These are phyloP conservation scores for Schwanniomyces etchellsii DNA, from an alignment of 1,139 yeast species.

Conservation along the genomic window DNA sequence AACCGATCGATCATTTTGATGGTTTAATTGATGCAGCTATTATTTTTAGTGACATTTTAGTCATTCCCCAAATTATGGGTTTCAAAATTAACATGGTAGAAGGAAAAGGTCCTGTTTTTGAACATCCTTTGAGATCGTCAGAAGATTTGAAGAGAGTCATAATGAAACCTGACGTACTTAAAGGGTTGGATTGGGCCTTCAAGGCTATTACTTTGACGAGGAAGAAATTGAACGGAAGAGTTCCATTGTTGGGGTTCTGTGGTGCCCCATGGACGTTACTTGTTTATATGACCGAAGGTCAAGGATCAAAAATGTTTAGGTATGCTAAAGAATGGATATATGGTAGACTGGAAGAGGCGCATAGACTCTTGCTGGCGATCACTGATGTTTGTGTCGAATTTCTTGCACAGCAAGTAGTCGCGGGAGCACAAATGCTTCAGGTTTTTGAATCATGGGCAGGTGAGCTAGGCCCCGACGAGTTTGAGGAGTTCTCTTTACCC, in stretches of 20 bases:
- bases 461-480: conserved; percentile 86
- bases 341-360: conserved; percentile 68
- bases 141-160: conserved; percentile 58
- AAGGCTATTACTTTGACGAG: conserved; percentile 87
- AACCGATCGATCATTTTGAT: conserved; percentile 85
- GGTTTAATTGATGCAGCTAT: conserved; percentile 95
- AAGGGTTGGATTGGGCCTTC: conserved; percentile 90
- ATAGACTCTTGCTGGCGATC: conserved; percentile 65
- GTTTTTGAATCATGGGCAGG: conserved; percentile 99
- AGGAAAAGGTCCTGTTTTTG: conserved; percentile 92
- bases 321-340: conserved; percentile 91
- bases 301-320: conserved; percentile 87
- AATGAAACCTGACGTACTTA: conserved; percentile 60
- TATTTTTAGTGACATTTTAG: conserved; percentile 90
- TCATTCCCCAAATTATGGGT: conserved; percentile 98
- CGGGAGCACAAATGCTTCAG: conserved; percentile 97
- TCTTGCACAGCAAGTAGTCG: conserved; percentile 88
- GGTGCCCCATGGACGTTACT: conserved; percentile 98
- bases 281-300: conserved; percentile 98
- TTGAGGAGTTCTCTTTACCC: conserved; percentile 83
- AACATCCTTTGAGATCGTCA: conserved; percentile 75
- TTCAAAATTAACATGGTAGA: conserved; percentile 92
- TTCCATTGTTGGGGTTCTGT: conserved; percentile 89
- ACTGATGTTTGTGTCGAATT: conserved; percentile 91
- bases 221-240: conserved; percentile 77